Conservation (phyloP, 2,329 filamentous ascomycete species). For the Fonsecaea pugnacius region DNA sequence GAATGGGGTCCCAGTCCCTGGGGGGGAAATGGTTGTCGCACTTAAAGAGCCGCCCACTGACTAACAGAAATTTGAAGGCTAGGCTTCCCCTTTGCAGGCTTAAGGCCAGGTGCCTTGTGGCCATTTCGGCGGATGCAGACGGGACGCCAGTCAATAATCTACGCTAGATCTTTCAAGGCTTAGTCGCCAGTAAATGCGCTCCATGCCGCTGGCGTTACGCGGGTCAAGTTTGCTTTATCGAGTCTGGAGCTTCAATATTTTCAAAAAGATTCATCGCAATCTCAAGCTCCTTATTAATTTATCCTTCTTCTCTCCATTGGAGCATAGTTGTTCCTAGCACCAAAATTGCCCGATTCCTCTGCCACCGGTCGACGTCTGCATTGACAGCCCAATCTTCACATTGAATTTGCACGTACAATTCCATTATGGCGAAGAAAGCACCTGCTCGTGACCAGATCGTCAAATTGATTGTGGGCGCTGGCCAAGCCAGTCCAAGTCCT, state of each 20-base stretch:
- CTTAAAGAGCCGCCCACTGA: conserved; percentile 4
- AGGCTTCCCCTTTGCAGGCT: conserved; percentile 5
- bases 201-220: neutral
- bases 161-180: conserved; percentile 10
- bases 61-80: conserved; percentile 7
- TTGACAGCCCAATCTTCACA: neutral
- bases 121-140: conserved; percentile 6
- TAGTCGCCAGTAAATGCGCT: conserved; percentile 10
- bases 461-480: conserved; percentile 96
- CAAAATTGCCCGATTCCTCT: neutral
- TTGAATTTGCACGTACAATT: neutral
- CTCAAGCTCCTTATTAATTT: conserved; percentile 1
- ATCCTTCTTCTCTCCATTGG: neutral
- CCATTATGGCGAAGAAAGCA: conserved; percentile 57
- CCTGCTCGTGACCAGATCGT: conserved; percentile 73
- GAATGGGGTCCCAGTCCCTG: conserved; percentile 26
- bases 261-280: conserved; percentile 1
- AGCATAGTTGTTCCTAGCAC: neutral
- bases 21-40: neutral
- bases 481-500: conserved; percentile 90
- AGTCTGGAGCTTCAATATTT: conserved; percentile 16
- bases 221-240: conserved; percentile 10
- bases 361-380: neutral
- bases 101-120: neutral
- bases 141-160: conserved; percentile 10